Base-by-base conservation (phyloP, 352 stramenopile genomes). In the Pythium pyrilobum region DNA sequence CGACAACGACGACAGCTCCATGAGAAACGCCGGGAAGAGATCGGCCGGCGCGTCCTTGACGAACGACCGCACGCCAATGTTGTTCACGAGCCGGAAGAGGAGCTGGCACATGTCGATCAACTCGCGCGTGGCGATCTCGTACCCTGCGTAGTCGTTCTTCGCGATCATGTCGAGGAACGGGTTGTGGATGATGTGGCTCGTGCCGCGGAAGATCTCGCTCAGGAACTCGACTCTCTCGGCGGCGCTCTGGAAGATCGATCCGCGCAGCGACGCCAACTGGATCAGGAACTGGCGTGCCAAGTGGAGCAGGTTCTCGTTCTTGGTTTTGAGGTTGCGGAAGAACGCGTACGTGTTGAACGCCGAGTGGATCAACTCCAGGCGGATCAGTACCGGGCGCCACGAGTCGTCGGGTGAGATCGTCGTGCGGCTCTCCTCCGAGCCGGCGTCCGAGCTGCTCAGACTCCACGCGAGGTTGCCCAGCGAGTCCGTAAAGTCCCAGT, bases 311-410 rank as follows among this genome's bases (percentile, higher is more conserved):
- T 63, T 77, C 18, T 86, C 80, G 40, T 89, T 90, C 29, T 84
- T 77, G 37, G 69, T 71, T 25, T 77, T 67, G 28, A 90, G 59
- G 44, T 74, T 82, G 11, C 81, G 75, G 48, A 90, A 87, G 46
- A 88, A 88, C 18, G 74, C 77, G 63, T 92, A 92, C 27, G 81
- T 90, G 56, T 92, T 89, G 63, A 89, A 92, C 9, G 79, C 79
- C n/a, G 77, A 81, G 62, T 92, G 80, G 60, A 92, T 90, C 42
- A 92, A 67, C 59, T 81, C 74, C 2, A 72, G 73, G 5, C 80
- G 77, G 25, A 89, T 72, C 1, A 94, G 58, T 24, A 88, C 68
- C 12, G 74, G 68, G 43, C 81, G 81, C 78, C 81, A 92, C 0
- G 77, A 84, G 20, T 78, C 67, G 49, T 85, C 67, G 6, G 84